phyloP scores from a whole-genome alignment of 176 grass and related monocot species.

The Hyparrhenia diplandra region DNA sequence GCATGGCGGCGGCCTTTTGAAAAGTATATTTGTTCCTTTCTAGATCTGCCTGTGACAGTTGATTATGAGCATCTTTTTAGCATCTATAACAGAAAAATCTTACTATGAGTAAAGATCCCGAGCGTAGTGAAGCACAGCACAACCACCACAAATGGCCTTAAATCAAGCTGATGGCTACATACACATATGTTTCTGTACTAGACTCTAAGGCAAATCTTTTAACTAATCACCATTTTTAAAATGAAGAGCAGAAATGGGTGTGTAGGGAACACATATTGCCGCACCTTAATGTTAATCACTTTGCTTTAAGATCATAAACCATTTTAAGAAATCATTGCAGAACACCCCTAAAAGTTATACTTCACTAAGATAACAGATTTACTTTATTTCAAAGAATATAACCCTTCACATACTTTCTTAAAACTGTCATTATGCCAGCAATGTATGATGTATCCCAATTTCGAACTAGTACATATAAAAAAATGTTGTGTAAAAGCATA shows the following conservation, averaged over 20 bases:
- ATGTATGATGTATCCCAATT: neutral
- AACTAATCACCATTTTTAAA: neutral
- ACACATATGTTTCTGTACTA: neutral
- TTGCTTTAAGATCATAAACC: neutral
- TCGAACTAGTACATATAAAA: neutral
- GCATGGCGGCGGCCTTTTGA: neutral
- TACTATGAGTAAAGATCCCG: neutral
- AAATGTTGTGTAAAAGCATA: neutral
- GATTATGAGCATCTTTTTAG: neutral
- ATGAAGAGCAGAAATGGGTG: neutral
- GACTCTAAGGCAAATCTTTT: neutral
- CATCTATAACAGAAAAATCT: neutral
- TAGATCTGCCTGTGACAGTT: neutral
- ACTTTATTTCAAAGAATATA: neutral
- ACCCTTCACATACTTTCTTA: constrained; percentile 12
- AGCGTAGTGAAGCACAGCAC: neutral
- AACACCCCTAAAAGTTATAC: neutral
- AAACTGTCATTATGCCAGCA: neutral
- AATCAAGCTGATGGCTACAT: neutral
- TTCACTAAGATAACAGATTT: constrained; percentile 1
- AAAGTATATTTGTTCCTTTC: neutral
- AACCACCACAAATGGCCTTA: neutral
- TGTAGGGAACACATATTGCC: neutral
- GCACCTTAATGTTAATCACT: neutral
- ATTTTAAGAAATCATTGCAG: neutral